Evolutionary conservation across 2,329 filamentous ascomycete genomes (phyloP).

Genomic region (Monascus ruber): DNA sequence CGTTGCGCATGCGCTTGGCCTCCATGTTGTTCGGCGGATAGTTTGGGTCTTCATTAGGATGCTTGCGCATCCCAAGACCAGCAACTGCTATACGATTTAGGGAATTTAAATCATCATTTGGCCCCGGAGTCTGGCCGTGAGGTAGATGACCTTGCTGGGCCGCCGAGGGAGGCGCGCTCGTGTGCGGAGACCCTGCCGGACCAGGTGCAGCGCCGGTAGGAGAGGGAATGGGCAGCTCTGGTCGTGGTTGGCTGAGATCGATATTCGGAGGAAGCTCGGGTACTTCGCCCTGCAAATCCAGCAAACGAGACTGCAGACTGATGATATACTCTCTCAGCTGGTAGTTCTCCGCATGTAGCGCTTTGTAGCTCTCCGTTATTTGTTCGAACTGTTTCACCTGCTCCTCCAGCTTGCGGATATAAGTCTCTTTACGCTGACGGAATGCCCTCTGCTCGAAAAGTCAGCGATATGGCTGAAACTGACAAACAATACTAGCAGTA

Average conservation of each 20-base stretch:
- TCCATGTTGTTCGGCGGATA: slow-evolving; percentile 21
- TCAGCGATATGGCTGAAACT: neutral
- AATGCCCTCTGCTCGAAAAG: slow-evolving; percentile 64
- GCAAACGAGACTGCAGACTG: slow-evolving; percentile 71
- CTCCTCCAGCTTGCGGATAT: slow-evolving; percentile 95
- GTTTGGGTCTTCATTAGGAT: slow-evolving; percentile 25
- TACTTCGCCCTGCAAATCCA: slow-evolving; percentile 73
- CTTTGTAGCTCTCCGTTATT: slow-evolving; percentile 66
- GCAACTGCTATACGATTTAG: slow-evolving; percentile 34
- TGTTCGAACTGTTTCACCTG: slow-evolving; percentile 72
- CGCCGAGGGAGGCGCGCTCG: slow-evolving; percentile 11
- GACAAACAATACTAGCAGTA: slow-evolving; percentile 17
- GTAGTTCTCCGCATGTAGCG: slow-evolving; percentile 80
- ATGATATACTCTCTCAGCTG: slow-evolving; percentile 86
- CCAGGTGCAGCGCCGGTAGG: slow-evolving; percentile 7
- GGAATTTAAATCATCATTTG: slow-evolving; percentile 29
- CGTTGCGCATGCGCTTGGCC: slow-evolving; percentile 19
- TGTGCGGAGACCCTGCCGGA: slow-evolving; percentile 6
- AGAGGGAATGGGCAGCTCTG: slow-evolving; percentile 21
- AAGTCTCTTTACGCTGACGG: slow-evolving; percentile 91
- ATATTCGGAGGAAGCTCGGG: slow-evolving; percentile 74
- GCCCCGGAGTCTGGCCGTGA: slow-evolving; percentile 14
- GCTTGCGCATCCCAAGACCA: slow-evolving; percentile 33
- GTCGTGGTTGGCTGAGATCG: slow-evolving; percentile 50
- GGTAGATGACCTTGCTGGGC: slow-evolving; percentile 16